These are phyloP conservation scores for Heterobasidion irregulare DNA, from an alignment of 1,284 basidiomycete species.

Conservation along the genomic window DNA sequence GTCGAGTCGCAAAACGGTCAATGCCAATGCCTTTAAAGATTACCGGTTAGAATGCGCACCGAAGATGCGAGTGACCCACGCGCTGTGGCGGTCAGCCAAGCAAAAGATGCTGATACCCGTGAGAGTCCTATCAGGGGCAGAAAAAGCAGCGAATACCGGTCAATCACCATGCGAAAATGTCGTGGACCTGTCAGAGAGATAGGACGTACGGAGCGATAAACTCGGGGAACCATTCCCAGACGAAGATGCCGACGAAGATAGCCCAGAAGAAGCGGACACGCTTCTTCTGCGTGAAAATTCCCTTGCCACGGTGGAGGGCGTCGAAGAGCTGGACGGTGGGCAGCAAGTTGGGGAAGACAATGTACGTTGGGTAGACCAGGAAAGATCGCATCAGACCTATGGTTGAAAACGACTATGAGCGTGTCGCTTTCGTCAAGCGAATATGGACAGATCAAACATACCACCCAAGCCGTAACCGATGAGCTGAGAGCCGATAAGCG, in stretches of 20 bases:
- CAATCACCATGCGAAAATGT: slow-evolving; percentile 9
- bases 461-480: slow-evolving; percentile 22
- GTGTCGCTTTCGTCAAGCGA: background rate
- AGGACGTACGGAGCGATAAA: slow-evolving; percentile 24
- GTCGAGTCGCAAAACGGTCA: background rate
- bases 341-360: background rate
- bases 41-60: slow-evolving; percentile 16
- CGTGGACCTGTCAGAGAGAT: background rate
- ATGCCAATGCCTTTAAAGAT: background rate
- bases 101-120: slow-evolving; percentile 53
- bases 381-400: slow-evolving; percentile 19
- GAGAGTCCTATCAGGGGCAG: slow-evolving; percentile 21
- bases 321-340: slow-evolving; percentile 36
- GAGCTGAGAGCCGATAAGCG: slow-evolving; percentile 20
- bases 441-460: background rate
- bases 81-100: slow-evolving; percentile 39
- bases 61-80: slow-evolving; percentile 54
- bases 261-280: slow-evolving; percentile 52
- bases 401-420: background rate
- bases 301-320: slow-evolving; percentile 41
- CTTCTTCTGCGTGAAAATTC: slow-evolving; percentile 46
- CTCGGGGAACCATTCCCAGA: slow-evolving; percentile 30
- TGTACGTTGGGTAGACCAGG: slow-evolving; percentile 26
- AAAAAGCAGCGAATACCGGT: slow-evolving; percentile 7
- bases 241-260: slow-evolving; percentile 27